These are phyloP conservation scores for Neurospora sp. DNA, from an alignment of 495 filamentous ascomycete species.

Conservation along the genomic window DNA sequence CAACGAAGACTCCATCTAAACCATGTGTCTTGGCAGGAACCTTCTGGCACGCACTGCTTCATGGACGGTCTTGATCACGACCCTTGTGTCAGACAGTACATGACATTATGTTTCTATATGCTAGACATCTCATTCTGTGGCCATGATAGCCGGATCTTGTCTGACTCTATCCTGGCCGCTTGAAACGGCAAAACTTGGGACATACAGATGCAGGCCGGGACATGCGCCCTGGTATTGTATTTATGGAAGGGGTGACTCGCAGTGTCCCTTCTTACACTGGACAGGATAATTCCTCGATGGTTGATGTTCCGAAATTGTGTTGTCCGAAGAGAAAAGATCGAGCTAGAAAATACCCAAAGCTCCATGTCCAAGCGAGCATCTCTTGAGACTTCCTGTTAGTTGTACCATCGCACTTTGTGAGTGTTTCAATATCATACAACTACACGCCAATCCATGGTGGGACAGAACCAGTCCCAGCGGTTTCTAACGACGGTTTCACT, in stretches of 20 bases:
- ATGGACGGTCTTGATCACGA: background rate
- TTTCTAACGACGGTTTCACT: background rate
- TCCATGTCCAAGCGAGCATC: background rate
- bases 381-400: background rate
- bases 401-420: background rate
- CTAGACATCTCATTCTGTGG: background rate
- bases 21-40: background rate
- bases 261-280: no score
- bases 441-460: background rate
- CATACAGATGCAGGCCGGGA: background rate
- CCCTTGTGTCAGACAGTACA: background rate
- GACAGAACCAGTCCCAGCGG: background rate
- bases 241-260: no score
- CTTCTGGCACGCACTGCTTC: background rate
- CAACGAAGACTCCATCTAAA: background rate
- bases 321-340: background rate
- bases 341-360: background rate
- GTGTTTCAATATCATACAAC: background rate
- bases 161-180: background rate
- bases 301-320: no score
- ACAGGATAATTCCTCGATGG: no score
- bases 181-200: background rate
- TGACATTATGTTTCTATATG: background rate
- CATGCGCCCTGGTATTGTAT: background rate
- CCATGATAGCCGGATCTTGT: background rate